Evolutionary conservation across 495 filamentous ascomycete genomes (phyloP).

Genomic region (Penicillium fimorum): DNA sequence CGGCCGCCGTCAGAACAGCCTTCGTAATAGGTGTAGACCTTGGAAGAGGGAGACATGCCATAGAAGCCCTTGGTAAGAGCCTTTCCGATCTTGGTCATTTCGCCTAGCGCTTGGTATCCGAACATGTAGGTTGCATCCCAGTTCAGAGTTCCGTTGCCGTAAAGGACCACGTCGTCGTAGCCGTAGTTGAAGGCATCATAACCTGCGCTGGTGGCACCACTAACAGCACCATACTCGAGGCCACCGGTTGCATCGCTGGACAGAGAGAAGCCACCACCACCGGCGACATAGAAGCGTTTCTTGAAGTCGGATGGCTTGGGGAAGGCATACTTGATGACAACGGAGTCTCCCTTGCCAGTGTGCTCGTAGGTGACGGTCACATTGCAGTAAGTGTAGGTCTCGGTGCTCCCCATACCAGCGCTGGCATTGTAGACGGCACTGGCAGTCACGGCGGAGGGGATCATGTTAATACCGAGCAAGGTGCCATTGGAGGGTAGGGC

Average conservation of each 20-base stretch:
- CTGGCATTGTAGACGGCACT: slow-evolving; percentile 27
- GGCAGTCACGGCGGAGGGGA: slow-evolving; percentile 32
- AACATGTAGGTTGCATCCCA: slow-evolving; percentile 46
- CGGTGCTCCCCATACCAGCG: slow-evolving; percentile 15
- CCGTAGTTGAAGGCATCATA: slow-evolving; percentile 36
- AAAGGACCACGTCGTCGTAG: slow-evolving; percentile 38
- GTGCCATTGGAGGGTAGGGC: slow-evolving; percentile 36
- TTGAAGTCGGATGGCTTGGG: slow-evolving; percentile 35
- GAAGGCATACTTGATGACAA: slow-evolving; percentile 36
- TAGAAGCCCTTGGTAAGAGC: slow-evolving; percentile 36
- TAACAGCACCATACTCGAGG: slow-evolving; percentile 40
- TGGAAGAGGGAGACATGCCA: slow-evolving; percentile 24
- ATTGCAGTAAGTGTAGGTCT: slow-evolving; percentile 37
- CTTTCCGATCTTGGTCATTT: slow-evolving; percentile 39
- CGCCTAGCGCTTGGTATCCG: slow-evolving; percentile 43
- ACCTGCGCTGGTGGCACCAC: slow-evolving; percentile 38
- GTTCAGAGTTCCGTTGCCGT: slow-evolving; percentile 44
- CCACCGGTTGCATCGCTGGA: slow-evolving; percentile 32
- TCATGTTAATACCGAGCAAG: slow-evolving; percentile 30
- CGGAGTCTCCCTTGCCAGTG: slow-evolving; percentile 31
- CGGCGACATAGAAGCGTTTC: slow-evolving; percentile 40
- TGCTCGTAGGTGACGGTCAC: slow-evolving; percentile 37
- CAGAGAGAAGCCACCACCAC: slow-evolving; percentile 35
- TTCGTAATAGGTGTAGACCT: slow-evolving; percentile 41
- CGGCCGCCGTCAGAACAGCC: slow-evolving; percentile 41